These are phyloP conservation scores for Terana coerulea DNA, from an alignment of 768 basidiomycete genomes.

Conservation along the genomic window DNA sequence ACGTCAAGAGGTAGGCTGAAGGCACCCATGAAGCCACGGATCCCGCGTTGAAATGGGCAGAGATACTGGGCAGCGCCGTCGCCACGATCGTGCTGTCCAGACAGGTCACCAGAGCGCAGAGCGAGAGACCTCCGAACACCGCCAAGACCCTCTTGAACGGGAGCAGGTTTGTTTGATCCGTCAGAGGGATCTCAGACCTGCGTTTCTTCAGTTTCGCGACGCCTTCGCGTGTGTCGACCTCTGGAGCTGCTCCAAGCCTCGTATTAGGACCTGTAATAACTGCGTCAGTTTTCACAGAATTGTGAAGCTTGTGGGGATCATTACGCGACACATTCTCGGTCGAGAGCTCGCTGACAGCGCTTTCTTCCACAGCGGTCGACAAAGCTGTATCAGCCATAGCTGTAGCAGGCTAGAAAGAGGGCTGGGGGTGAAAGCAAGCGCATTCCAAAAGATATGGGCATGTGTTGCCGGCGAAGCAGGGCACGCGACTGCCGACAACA, in stretches of 20 bases:
- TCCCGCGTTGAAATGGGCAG: constrained; percentile 60
- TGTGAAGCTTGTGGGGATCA: background rate
- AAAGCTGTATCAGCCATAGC: background rate
- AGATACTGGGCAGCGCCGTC: constrained; percentile 71
- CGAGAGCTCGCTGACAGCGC: background rate
- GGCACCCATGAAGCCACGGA: constrained; percentile 69
- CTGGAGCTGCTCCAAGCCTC: background rate
- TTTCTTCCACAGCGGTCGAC: background rate
- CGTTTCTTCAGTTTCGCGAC: background rate
- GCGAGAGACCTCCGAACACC: constrained; percentile 56
- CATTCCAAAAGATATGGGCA: background rate
- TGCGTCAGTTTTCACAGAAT: background rate
- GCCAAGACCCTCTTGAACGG: constrained; percentile 60
- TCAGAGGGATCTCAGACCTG: constrained; percentile 28
- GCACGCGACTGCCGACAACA: too few species aligned
- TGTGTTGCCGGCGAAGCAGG: too few species aligned
- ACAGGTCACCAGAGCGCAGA: constrained; percentile 58
- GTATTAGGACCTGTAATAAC: too few species aligned
- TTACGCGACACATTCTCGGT: background rate
- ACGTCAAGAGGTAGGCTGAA: constrained; percentile 66
- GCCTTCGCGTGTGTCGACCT: background rate
- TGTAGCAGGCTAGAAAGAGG: background rate
- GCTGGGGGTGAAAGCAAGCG: background rate
- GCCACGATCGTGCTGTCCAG: constrained; percentile 73
- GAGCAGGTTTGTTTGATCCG: constrained; percentile 76